phyloP scores from a whole-genome alignment of 176 grass and related monocot species.

The Chrysopogon serrulatus region DNA sequence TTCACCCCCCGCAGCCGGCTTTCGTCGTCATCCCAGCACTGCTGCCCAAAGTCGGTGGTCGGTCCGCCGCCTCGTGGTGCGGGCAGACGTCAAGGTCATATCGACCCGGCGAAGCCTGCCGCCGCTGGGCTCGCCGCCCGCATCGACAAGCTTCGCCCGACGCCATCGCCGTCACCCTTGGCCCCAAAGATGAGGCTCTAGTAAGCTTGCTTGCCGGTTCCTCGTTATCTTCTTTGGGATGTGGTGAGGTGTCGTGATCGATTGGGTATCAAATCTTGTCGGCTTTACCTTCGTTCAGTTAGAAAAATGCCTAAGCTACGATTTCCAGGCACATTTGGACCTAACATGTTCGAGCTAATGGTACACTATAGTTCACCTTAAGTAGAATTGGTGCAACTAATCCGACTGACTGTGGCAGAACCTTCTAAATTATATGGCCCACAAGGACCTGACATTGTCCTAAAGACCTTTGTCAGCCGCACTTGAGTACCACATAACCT shows the following conservation, averaged over 20 bases:
- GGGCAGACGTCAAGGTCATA: slow-evolving; percentile 63
- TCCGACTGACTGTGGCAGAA: no score
- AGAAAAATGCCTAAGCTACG: no score
- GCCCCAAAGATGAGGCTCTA: slow-evolving; percentile 60
- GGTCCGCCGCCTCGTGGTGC: slow-evolving; percentile 26
- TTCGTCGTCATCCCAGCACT: background rate
- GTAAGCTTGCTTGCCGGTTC: no score
- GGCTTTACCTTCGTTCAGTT: background rate
- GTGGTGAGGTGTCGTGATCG: background rate
- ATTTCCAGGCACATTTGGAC: no score
- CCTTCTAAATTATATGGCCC: no score
- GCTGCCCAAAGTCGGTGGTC: background rate
- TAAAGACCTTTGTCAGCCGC: no score
- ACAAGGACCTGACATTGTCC: no score
- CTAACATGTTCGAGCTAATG: no score
- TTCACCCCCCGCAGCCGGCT: background rate
- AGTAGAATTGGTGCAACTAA: background rate
- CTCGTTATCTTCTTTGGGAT: no score
- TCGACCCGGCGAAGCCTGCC: slow-evolving; percentile 52
- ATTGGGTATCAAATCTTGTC: background rate
- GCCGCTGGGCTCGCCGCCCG: slow-evolving; percentile 55
- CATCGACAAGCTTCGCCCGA: no score
- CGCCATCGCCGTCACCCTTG: slow-evolving; percentile 72
- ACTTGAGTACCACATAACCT: no score
- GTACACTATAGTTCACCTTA: background rate